phyloP scores from a whole-genome alignment of 2,329 filamentous ascomycete genomes.

The Diaporthe nobilis region DNA sequence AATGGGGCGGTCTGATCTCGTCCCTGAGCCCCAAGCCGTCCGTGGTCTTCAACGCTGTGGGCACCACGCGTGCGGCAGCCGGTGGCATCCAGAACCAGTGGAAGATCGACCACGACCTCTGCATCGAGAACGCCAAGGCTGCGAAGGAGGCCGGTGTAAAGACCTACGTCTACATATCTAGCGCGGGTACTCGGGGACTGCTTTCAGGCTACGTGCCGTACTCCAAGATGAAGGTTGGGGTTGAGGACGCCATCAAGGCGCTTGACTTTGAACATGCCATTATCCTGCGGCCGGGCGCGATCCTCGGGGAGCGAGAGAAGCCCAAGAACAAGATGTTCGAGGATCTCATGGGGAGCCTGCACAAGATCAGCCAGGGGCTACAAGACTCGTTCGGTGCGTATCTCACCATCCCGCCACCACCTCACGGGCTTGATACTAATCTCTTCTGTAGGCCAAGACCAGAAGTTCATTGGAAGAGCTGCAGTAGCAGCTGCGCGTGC shows the following conservation, averaged over 20 bases:
- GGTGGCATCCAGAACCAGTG: slow-evolving; percentile 85
- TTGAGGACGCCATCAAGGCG: slow-evolving; percentile 82
- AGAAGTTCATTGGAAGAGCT: slow-evolving; percentile 78
- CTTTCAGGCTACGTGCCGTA: slow-evolving; percentile 61
- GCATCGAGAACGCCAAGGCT: slow-evolving; percentile 81
- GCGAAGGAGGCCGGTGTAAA: slow-evolving; percentile 80
- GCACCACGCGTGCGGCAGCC: slow-evolving; percentile 82
- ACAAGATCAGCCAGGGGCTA: slow-evolving; percentile 65
- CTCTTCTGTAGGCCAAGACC: slow-evolving; percentile 73
- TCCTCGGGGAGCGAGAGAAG: slow-evolving; percentile 79
- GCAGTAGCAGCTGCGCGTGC: slow-evolving; percentile 73
- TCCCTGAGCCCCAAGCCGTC: slow-evolving; percentile 68
- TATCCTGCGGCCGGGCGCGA: slow-evolving; percentile 80
- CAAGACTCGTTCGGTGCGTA: slow-evolving; percentile 69
- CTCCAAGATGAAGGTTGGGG: slow-evolving; percentile 85
- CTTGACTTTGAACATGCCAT: slow-evolving; percentile 84
- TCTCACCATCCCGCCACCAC: not conserved
- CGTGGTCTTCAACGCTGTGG: slow-evolving; percentile 83
- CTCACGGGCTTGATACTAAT: slow-evolving; percentile 9
- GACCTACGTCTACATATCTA: slow-evolving; percentile 84
- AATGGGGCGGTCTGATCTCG: slow-evolving; percentile 76
- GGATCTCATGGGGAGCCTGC: slow-evolving; percentile 68
- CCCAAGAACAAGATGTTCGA: slow-evolving; percentile 68
- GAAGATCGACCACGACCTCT: slow-evolving; percentile 90
- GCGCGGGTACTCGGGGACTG: slow-evolving; percentile 61